phyloP scores from a whole-genome alignment of 2,329 filamentous ascomycete genomes.

The Hypoxylon rubiginosum region DNA sequence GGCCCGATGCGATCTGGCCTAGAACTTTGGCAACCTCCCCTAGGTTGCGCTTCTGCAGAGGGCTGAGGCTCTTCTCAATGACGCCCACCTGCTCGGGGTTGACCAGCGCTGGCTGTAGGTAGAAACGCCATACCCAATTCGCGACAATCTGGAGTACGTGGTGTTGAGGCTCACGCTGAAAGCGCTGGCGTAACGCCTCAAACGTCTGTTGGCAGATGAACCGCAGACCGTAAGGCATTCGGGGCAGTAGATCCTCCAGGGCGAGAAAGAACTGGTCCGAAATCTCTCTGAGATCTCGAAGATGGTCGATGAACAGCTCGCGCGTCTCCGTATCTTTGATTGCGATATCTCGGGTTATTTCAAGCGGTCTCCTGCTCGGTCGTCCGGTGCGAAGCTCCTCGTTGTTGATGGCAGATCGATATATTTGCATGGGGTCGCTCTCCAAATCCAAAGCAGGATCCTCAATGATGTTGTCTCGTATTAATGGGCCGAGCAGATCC shows the following conservation, averaged over 20 bases:
- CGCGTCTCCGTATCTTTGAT: slow-evolving; percentile 95
- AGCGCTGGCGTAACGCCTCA: slow-evolving; percentile 80
- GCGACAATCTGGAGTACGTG: slow-evolving; percentile 86
- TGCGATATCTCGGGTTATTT: slow-evolving; percentile 92
- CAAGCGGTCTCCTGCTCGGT: slow-evolving; percentile 82
- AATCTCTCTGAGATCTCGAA: slow-evolving; percentile 94
- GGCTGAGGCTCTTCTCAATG: slow-evolving; percentile 88
- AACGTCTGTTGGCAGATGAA: slow-evolving; percentile 91
- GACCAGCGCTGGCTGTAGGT: slow-evolving; percentile 89
- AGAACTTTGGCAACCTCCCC: slow-evolving; percentile 92
- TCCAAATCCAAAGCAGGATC: slow-evolving; percentile 92
- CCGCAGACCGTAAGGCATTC: slow-evolving; percentile 93
- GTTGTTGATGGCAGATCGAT: slow-evolving; percentile 94
- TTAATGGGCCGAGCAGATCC: slow-evolving; percentile 84
- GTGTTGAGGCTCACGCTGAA: slow-evolving; percentile 82
- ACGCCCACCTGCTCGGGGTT: slow-evolving; percentile 94
- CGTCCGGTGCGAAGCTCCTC: slow-evolving; percentile 93
- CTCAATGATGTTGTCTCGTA: slow-evolving; percentile 93
- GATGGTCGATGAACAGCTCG: slow-evolving; percentile 91
- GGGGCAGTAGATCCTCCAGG: slow-evolving; percentile 84
- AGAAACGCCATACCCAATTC: slow-evolving; percentile 94
- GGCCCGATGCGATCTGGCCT: slow-evolving; percentile 87
- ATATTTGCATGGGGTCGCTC: slow-evolving; percentile 97
- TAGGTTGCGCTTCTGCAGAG: slow-evolving; percentile 92
- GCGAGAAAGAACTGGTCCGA: slow-evolving; percentile 89